Base-by-base conservation (phyloP, 352 stramenopile genomes). In the Globisporangium polare region DNA sequence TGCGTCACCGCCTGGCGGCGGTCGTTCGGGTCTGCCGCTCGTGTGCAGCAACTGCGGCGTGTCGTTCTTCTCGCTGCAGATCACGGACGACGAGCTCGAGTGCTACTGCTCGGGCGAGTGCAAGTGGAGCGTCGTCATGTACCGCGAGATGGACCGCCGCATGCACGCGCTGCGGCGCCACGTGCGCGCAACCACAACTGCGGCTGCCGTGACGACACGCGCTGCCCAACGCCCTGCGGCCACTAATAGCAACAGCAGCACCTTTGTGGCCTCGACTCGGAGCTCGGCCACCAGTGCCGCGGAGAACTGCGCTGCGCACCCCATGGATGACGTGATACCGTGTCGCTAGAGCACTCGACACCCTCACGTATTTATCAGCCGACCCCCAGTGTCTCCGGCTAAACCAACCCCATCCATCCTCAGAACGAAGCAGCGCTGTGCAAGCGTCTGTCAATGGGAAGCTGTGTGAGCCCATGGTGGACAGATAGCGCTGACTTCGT, bases 91-190 rank as follows among this genome's bases (percentile, higher is more conserved):
- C 59, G 74, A 89, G 37, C 65, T 86, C 58, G 79, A 91, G 53
- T 89, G 74, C 65, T 94, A 92, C 66, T 94, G 85, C 70, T 94
- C 85, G 31, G 85, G 85, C 58, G 85, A 94, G 71, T 94, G 85
- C 81, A 94, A 94, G 69, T 94, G 85, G 85, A 94, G 85, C 61
- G 83, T 94, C 55, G 89, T 92, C 56, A 89, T 94, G 76, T 89
- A 88, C 68, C 76, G 74, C 18, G 81, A 94, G 50, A 92, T 94
- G 76, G 79, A 91, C 45, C 69, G 73, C n/a, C 84, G 78, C 53
- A 76, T 91, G 77, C 71, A 71, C 43, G 66, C 73, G 41, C 63
- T 87, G 63, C 76, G 75, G 20, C 63, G 45, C n/a, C 68, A 62
- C n/a, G 45, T 60, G 49, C 62, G 46, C n/a, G 59, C 49, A 49